Base-by-base conservation (phyloP, 768 basidiomycete species). In the Hericium coralloides region DNA sequence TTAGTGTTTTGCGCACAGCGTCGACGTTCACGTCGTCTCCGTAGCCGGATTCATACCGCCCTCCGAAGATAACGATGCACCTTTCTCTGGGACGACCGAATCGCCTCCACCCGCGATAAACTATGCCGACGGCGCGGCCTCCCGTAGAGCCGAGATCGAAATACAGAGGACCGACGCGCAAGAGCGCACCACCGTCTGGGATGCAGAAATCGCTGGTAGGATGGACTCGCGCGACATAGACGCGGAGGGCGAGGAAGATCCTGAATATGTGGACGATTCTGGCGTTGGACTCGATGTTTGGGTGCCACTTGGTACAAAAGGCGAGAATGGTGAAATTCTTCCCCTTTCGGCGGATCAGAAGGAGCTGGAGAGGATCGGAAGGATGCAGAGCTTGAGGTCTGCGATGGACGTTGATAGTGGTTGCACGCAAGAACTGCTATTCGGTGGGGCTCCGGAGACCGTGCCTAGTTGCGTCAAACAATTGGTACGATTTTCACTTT, bases 1-100 rank as follows among this genome's bases (percentile, higher is more conserved):
- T 22, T 12, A 50, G 53, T 26, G 20, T 55, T 47, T 39, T 55
- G 47, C 17, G 25, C 37, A 55, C 47, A 90, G 89, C 4, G 82
- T 93, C 56, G 81, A 83, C 64, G 69, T 92, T 56, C 83, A 76
- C 53, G 78, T 92, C 23, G 76, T 84, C 15, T 92, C 90, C 0
- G 81, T 93, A 47, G 82, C 87, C 1, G 79, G 79, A 4, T 87
- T 83, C 61, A 75, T 93, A 22, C 91, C 91, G 2, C 81, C 81
- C 3, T 74, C 76, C 2, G 81, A 84, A 55, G 74, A 85, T 59
- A 20, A 43, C 51, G 72, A 80, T 58, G 79, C 79, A 4, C 67
- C 75, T 1, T 84, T 83, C 63, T 66, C 74, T 3, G 85, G 85
- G 25, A 80, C 74, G 61, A 65, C 60, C 12, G 56, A 60, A 2